phyloP scores from a whole-genome alignment of 2,329 filamentous ascomycete species.

The Emergomyces orientalis region DNA sequence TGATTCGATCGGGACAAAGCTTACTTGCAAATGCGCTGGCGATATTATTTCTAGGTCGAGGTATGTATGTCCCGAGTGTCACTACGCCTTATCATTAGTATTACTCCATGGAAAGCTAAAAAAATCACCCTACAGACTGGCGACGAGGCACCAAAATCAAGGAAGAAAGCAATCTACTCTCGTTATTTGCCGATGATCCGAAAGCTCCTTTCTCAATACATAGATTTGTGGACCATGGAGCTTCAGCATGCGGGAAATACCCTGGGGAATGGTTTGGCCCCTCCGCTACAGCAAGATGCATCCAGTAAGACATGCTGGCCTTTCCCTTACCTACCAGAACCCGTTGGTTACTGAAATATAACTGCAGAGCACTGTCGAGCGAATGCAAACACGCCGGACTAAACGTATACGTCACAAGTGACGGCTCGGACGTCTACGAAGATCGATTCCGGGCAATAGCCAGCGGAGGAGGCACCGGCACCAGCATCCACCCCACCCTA shows the following conservation, averaged over 20 bases:
- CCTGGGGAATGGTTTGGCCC: slow-evolving; percentile 98
- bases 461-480: slow-evolving; percentile 33
- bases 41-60: slow-evolving; percentile 65
- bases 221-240: slow-evolving; percentile 82
- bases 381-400: slow-evolving; percentile 53
- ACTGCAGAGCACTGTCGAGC: slow-evolving; percentile 60
- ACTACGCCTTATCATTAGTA: not conserved
- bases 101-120: slow-evolving; percentile 12
- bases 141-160: slow-evolving; percentile 46
- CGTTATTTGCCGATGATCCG: slow-evolving; percentile 78
- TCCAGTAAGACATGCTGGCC: slow-evolving; percentile 56
- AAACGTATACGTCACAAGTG: slow-evolving; percentile 79
- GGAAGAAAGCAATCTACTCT: slow-evolving; percentile 62
- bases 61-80: slow-evolving; percentile 36
- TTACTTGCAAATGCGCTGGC: slow-evolving; percentile 78
- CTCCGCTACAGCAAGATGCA: slow-evolving; percentile 89
- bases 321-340: not conserved
- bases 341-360: not conserved
- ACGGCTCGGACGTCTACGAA: slow-evolving; percentile 87
- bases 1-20: slow-evolving; percentile 95
- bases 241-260: slow-evolving; percentile 79
- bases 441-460: slow-evolving; percentile 76
- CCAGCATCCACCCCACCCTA: slow-evolving; percentile 58
- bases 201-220: slow-evolving; percentile 89
- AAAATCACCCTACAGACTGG: slow-evolving; percentile 53